A percentile compares a stretch with the other conserved stretches of the same genome.
Evolutionary conservation across 2,329 filamentous ascomycete genomes (phyloP).

Genomic region (Remersonia thermophila): DNA sequence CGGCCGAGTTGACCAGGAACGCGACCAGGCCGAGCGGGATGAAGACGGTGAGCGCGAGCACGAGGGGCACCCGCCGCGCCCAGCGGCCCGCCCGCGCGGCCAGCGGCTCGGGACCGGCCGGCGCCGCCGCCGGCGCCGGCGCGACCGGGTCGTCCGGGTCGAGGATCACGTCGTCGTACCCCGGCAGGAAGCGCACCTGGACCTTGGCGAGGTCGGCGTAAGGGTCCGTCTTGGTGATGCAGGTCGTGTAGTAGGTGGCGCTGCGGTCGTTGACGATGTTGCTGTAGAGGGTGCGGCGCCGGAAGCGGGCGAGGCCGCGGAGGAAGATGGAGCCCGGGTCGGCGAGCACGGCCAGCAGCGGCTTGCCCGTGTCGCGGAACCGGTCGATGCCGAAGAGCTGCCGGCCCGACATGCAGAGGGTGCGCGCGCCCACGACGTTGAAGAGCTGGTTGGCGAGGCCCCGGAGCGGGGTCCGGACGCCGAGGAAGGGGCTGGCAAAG

Average conservation of each 20-base stretch:
- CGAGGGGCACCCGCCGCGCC: constrained; percentile 47
- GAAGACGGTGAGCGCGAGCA: constrained; percentile 53
- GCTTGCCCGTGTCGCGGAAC: constrained; percentile 72
- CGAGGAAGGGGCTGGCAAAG: constrained; percentile 75
- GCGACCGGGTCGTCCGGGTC: constrained; percentile 50
- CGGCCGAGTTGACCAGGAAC: constrained; percentile 62
- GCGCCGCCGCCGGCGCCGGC: neutral
- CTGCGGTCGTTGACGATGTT: constrained; percentile 81
- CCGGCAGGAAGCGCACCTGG: constrained; percentile 60
- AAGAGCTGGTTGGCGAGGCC: constrained; percentile 56
- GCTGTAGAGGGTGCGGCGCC: constrained; percentile 64
- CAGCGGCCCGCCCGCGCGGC: constrained; percentile 18
- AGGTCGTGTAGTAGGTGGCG: constrained; percentile 72
- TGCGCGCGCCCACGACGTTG: constrained; percentile 76
- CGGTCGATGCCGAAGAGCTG: constrained; percentile 81
- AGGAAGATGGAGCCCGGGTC: constrained; percentile 81
- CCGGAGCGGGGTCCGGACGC: constrained; percentile 57
- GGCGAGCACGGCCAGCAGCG: constrained; percentile 68
- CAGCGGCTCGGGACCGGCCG: constrained; percentile 4
- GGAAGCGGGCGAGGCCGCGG: constrained; percentile 62
- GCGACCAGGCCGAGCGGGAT: constrained; percentile 59
- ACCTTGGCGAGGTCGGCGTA: constrained; percentile 56
- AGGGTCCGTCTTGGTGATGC: constrained; percentile 65
- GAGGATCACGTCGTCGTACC: constrained; percentile 64
- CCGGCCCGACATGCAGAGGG: constrained; percentile 68